Evolutionary conservation across 139 green algal species (phyloP), one percentile per base, ranked within the genome.

Genomic region (Auxenochlorella protothecoides): DNA sequence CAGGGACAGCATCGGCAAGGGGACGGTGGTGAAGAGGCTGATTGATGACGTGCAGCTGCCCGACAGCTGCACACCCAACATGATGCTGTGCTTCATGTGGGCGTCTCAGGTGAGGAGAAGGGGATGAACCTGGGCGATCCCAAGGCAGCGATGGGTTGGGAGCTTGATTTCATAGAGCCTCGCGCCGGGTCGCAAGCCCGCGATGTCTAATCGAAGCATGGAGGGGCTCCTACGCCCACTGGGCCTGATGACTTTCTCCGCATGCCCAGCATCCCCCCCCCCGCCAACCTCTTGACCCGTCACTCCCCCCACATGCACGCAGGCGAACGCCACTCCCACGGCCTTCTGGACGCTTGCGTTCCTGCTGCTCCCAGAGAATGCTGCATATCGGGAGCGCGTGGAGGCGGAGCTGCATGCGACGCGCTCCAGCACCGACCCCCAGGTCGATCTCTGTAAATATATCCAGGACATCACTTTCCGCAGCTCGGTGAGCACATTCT

Each of bases 71-170:
- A 71, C 74, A 5, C 87, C 87, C 5, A 85, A 93, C 78, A 74
- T 93, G 68, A 74, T 92, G 64, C 79, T 93, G 66, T 81, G 84
- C 0, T 56, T 93, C 7, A 57, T 93, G 65, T 93, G 88, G 88
- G 88, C 88, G 0, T 85, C 79, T 0, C 81, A 91, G 74, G 70
- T 78, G 65, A 8, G 14, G 0, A 11, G 65, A 3, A 3, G 16
- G 8, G 14, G 52, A 10, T 53, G 0, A 44, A 44, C 27, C 27
- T 44, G 27, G 27, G 27, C 27, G 27, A 44, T 44, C 27, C 27
- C 27, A 44, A 15, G 4, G 62, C 53, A 10, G 69, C 8, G 65
- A 7, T 15, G 13, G n/a, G 65, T 8, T 7, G 2, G 65, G 2
- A 6, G 51, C 9, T 68, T 9, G 56, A 5, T 57, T 56, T 15